Percentiles rank a stretch among this genome's conserved stretches.
These are phyloP conservation scores for Bassia scoparia DNA, from an alignment of 148 eudicot genomes.

Conservation along the genomic window DNA sequence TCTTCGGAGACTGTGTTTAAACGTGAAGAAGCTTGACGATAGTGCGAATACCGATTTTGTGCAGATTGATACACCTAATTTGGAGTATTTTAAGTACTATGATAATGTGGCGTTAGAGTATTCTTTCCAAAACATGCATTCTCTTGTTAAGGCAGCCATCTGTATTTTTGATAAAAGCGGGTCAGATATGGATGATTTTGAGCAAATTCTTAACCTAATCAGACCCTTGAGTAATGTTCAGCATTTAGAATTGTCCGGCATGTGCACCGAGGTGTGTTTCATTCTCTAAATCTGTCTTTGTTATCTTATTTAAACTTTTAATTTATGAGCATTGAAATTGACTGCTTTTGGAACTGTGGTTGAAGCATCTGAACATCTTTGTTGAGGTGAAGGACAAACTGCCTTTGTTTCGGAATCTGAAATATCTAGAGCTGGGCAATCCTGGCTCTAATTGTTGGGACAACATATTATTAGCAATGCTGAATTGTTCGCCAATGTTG, in stretches of 20 bases:
- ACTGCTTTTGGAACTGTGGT: neutral
- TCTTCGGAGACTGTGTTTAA: conserved; percentile 15
- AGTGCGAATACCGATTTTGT: neutral
- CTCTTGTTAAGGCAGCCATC: conserved; percentile 15
- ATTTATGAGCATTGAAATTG: neutral
- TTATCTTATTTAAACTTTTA: no score
- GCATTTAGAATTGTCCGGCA: neutral
- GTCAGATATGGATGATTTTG: neutral
- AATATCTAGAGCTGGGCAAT: conserved; percentile 3
- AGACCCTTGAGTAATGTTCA: neutral
- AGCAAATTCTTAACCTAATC: neutral
- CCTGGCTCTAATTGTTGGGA: neutral
- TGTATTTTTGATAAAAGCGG: neutral
- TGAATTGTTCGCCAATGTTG: neutral
- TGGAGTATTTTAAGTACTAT: neutral
- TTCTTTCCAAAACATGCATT: neutral
- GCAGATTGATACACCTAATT: conserved; percentile 26
- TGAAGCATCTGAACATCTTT: neutral
- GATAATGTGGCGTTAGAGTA: neutral
- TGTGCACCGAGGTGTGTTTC: neutral
- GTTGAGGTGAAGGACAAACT: neutral
- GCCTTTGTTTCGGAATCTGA: conserved; percentile 15
- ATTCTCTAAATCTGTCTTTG: neutral
- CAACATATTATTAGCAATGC: neutral
- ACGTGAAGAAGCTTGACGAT: neutral